These are phyloP conservation scores for Lasiodiplodia gonubiensis DNA, from an alignment of 2,329 filamentous ascomycete genomes.

Conservation along the genomic window DNA sequence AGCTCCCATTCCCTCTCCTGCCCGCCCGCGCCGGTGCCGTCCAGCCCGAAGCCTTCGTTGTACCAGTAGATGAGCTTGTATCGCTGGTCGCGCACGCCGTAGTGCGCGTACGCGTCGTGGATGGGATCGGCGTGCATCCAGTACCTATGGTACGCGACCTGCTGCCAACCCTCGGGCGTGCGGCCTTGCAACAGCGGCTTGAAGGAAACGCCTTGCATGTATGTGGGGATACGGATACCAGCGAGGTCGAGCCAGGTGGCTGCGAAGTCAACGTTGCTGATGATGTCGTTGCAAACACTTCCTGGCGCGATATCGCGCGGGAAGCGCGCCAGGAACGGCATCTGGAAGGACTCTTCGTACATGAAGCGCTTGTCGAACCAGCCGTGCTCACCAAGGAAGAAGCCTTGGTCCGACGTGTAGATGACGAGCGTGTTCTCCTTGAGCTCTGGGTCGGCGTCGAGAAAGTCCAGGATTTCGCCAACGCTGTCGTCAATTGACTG, in stretches of 20 bases:
- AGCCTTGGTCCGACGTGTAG: conserved; percentile 63
- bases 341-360: conserved; percentile 64
- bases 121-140: conserved; percentile 62
- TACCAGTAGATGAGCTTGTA: conserved; percentile 66
- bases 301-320: conserved; percentile 50
- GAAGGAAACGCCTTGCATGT: conserved; percentile 61
- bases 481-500: conserved; percentile 61
- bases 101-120: conserved; percentile 59
- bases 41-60: conserved; percentile 55
- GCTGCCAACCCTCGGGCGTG: conserved; percentile 55
- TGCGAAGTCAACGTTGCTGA: conserved; percentile 63
- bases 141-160: conserved; percentile 61
- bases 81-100: conserved; percentile 57
- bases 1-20: conserved; percentile 60
- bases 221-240: conserved; percentile 48
- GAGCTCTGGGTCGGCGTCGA: conserved; percentile 49
- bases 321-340: conserved; percentile 60
- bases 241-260: conserved; percentile 58
- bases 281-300: conserved; percentile 54
- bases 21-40: conserved; percentile 51
- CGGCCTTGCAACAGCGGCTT: conserved; percentile 44
- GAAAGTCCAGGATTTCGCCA: conserved; percentile 55
- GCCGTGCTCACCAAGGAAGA: conserved; percentile 63
- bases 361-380: conserved; percentile 66
- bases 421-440: conserved; percentile 57